A percentile compares a stretch with the other conserved stretches of the same genome.
Evolutionary conservation across 805 yeast genomes (phyloP).

Genomic region (Cyberlindnera galapagoensis): DNA sequence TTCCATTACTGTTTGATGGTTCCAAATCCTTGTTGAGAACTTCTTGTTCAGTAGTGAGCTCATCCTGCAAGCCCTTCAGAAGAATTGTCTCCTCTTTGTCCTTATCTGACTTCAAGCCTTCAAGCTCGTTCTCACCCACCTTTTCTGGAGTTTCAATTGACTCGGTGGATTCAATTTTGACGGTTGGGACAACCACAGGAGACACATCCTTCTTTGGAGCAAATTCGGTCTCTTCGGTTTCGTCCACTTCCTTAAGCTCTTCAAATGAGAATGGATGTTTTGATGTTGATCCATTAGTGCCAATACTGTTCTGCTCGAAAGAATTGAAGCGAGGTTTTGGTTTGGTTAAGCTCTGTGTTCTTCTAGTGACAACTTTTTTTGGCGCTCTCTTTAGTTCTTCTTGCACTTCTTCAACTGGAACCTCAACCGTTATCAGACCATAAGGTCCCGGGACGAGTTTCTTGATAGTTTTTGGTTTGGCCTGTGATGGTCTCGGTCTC

Average conservation of each 20-base stretch:
- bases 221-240: conserved; percentile 12
- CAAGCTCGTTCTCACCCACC: conserved; percentile 7
- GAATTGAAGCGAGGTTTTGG: conserved; percentile 9
- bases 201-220: not conserved
- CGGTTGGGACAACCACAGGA: not conserved
- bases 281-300: conserved; percentile 3
- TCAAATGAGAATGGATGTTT: conserved; percentile 16
- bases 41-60: conserved; percentile 1
- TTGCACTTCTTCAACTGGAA: conserved; percentile 38
- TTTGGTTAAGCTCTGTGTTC: conserved; percentile 11
- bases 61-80: conserved; percentile 1
- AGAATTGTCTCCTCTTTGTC: conserved; percentile 7
- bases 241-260: conserved; percentile 17
- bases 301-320: not conserved
- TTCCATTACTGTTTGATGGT: conserved; percentile 8
- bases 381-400: conserved; percentile 8
- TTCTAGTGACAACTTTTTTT: conserved; percentile 1
- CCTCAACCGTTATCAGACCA: conserved; percentile 66
- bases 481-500: not conserved
- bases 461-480: conserved; percentile 43
- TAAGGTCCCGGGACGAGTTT: conserved; percentile 69
- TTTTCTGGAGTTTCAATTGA: conserved; percentile 5
- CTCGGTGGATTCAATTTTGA: not conserved
- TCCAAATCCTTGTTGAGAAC: not conserved
- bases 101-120: conserved; percentile 7